Conservation (phyloP, 2,329 filamentous ascomycete species). For the Colletotrichum sp. region DNA sequence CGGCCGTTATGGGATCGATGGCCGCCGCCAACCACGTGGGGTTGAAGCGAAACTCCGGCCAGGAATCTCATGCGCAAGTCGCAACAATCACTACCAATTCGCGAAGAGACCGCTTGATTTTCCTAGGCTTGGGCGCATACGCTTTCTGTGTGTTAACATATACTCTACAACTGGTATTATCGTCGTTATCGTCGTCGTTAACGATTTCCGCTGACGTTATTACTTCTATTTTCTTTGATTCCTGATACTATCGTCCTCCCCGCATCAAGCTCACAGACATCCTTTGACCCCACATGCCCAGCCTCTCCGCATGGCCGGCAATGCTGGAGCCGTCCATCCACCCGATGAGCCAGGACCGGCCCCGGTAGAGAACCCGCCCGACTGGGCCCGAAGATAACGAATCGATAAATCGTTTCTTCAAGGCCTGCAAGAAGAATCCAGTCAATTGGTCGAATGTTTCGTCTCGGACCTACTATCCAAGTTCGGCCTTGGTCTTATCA, state of each 20-base stretch:
- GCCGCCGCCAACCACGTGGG: not conserved
- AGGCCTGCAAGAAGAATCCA: no score
- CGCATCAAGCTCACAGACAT: not conserved
- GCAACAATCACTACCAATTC: rapidly evolving
- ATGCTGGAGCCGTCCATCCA: not conserved
- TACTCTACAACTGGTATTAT: no score
- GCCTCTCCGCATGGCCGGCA: not conserved
- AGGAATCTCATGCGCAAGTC: not conserved
- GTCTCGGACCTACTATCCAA: not conserved
- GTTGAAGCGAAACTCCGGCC: not conserved
- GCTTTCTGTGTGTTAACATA: no score
- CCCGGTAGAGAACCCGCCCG: not conserved
- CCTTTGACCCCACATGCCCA: not conserved
- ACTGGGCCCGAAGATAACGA: not conserved
- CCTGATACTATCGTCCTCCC: not conserved
- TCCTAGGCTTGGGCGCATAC: no score
- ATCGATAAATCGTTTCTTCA: not conserved
- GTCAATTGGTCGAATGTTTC: not conserved
- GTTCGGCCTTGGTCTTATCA: not conserved
- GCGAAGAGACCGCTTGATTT: not conserved
- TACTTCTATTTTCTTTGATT: not conserved
- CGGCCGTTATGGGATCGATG: not conserved
- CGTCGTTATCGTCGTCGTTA: no score
- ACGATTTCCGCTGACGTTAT: not conserved
- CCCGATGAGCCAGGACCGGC: not conserved